Evolutionary conservation across 139 green algal genomes (phyloP), one percentile per base, ranked within the genome.

Genomic region (Tetraselmis chui): DNA sequence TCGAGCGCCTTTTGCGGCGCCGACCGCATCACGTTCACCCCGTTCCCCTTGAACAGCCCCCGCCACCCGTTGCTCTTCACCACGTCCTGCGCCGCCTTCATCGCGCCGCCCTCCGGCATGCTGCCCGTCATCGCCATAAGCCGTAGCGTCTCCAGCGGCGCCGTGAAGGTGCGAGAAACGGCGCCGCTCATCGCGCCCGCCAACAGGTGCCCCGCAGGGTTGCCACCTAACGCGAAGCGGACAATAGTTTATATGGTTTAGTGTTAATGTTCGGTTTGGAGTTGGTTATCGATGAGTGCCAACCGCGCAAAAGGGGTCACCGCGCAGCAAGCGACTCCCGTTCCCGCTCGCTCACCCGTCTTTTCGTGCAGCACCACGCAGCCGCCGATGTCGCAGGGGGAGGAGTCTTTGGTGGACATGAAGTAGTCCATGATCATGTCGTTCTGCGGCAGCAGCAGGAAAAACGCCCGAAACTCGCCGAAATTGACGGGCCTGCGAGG

Each of bases 141-240:
- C 2, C 93, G 87, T 28, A 97, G 76, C 59, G 91, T 94, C 79
- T 97, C 93, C 79, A 97, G 83, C 1, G 93, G 93, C 2, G 93
- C 93, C 2, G 92, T 95, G 79, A 91, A 88, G 1, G 89, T 96
- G 75, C 93, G 83, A 2, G 90, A 95, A 0, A 91, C 81, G 18
- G 90, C 93, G 29, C 94, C 94, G 11, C 92, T 91, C 25, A 94
- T 76, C 5, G 90, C 92, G 24, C 94, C 94, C 30, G 94, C 94
- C 23, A 97, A 45, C 67, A 97, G 86, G 88, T 96, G 92, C 2
- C 87, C 84, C 87, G 80, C 31, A 26, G 22, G 59, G 59, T 26
- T 26, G 26, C 75, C 27, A 31, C 45, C 59, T 82, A n/a, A 45
- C 79, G 75, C 30, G 30, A 79, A 27, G 74, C 27, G 2, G 26